Percentiles rank a stretch among this genome's conserved stretches.
phyloP scores from a whole-genome alignment of 352 stramenopile species.

The Phytophthora meadii region DNA sequence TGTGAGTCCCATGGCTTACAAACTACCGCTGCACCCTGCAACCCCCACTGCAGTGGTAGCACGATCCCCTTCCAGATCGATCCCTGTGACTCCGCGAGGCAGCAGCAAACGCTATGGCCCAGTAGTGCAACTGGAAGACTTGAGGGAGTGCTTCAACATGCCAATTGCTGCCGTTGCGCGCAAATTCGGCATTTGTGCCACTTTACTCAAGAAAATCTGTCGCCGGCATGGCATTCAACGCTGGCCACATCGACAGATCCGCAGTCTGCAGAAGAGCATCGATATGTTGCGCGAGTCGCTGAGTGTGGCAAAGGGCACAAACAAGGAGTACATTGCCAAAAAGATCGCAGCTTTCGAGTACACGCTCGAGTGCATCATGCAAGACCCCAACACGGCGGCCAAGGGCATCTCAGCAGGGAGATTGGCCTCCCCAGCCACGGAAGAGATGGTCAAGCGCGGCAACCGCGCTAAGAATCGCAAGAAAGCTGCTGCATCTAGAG shows the following conservation, averaged over 20 bases:
- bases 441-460: constrained; percentile 69
- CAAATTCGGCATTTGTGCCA: constrained; percentile 89
- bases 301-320: constrained; percentile 71
- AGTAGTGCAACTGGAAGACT: constrained; percentile 75
- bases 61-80: background rate
- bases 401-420: constrained; percentile 74
- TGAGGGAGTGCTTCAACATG: constrained; percentile 87
- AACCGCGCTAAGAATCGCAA: constrained; percentile 55
- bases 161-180: constrained; percentile 80
- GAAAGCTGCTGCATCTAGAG: constrained; percentile 25
- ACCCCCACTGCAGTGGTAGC: background rate
- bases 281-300: constrained; percentile 82
- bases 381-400: constrained; percentile 78
- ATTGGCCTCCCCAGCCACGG: constrained; percentile 60
- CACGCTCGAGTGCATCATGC: constrained; percentile 84
- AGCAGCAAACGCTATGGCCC: constrained; percentile 67
- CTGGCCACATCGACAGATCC: constrained; percentile 87
- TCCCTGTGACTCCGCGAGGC: constrained; percentile 21
- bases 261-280: constrained; percentile 84
- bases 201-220: constrained; percentile 87
- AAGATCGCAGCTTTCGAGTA: constrained; percentile 86
- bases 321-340: constrained; percentile 83
- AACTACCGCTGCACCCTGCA: constrained; percentile 25
- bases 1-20: constrained; percentile 62
- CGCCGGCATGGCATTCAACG: constrained; percentile 82